Evolutionary conservation across 75 land plant genomes (phyloP), one percentile per base, ranked within the genome.

Genomic region (Picea glauca): DNA sequence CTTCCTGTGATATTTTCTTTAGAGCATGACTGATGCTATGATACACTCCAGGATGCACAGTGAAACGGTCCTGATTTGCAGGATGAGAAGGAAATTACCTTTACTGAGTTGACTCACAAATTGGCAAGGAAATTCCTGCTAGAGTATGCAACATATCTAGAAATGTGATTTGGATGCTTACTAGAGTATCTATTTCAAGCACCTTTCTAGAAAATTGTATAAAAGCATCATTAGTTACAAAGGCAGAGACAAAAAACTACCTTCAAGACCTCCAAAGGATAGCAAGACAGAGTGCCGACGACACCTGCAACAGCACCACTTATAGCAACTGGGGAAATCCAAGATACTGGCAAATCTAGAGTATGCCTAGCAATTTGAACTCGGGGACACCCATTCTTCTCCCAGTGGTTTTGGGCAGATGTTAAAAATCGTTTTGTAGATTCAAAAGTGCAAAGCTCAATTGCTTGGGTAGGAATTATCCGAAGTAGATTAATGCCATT

Each of bases 251-350:
- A 17, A 65, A 43, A 21, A 23, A 68, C n/a, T 84, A 90, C 92
- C 93, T 93, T 93, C 21, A 93, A 60, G 40, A 93, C 91, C 83
- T 93, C 95, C 76, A 93, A 87, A 66, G 93, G 95, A 70, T 93
- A 92, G 81, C 93, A 90, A 9, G 75, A 79, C 46, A 90, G 84
- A 9, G 93, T 93, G 86, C 90, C 82, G 64, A 81, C 88, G 77
- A 93, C 58, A 3, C 95, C 95, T 78, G 95, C 93, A 80, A 90
- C 92, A 26, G 93, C 95, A 82, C 95, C 95, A 64, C 88, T 91
- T 74, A 93, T 86, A 76, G 91, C 92, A 77, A 88, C 77, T 2
- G 95, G 95, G 77, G 95, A 93, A 20, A 91, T 67, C 87, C 91
- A 93, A 18, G 83, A 82, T 46, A 90, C 72, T 35, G 89, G 85